Evolutionary conservation across 2,329 filamentous ascomycete genomes (phyloP), one percentile per base, ranked within the genome.

Genomic region (Sarocladium kiliense): DNA sequence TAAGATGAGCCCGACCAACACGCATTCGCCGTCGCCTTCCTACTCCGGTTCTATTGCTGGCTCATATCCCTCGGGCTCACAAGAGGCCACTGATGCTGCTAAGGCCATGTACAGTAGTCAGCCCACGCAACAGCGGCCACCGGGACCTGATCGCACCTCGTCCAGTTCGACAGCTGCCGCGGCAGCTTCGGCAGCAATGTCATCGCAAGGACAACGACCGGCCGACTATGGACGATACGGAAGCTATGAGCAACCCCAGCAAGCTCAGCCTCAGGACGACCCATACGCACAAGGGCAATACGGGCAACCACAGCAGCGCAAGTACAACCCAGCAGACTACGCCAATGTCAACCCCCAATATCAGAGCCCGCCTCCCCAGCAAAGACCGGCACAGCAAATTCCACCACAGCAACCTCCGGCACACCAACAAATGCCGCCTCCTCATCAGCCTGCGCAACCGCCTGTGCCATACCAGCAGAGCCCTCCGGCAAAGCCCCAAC

Each of bases 241-340:
- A n/a, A 61, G 64, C 7, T 67, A 70, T 25, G 67, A 67, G 25
- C 66, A 70, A 47, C 61, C 64, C 5, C 65, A 66, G 41, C 50
- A 53, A 36, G 6, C 21, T 9, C 65, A 64, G 19, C 62, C 66
- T 4, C 67, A 69, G 26, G 68, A 69, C n/a, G 71, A 74, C 30
- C 62, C 64, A 2, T 73, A 72, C 57, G 63, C 60, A 36, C 64
- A 67, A 53, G 44, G 44, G 9, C 44, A 47, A 23, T 61, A 62
- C n/a, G 66, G 65, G 16, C 68, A 68, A 32, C 71, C 74, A 16
- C 72, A 78, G 58, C 83, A 86, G 61, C 76, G 84, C 39, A 84
- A 83, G 62, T 94, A 94, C 68, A 89, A 94, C 66, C 89, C 89
- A 26, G 84, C 83, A 23, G 86, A 87, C 59, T 94, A 92, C 67